Conservation (phyloP, 1,139 yeast species). For the Yamadazyma songkhlaensis region DNA sequence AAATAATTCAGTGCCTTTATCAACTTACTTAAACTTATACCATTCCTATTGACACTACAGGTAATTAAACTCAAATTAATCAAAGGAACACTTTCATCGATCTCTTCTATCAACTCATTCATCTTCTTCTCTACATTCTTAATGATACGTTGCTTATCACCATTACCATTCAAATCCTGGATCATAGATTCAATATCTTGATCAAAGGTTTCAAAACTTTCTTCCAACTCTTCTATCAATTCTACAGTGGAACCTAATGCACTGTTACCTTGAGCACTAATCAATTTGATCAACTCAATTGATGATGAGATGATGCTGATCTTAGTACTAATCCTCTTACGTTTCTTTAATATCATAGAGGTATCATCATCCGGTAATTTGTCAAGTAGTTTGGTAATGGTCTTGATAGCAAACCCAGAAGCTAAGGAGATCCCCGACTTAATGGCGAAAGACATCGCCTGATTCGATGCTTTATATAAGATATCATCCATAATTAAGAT, state of each 20-base stretch:
- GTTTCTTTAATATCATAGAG: slow-evolving; percentile 36
- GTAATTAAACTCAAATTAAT: slow-evolving; percentile 67
- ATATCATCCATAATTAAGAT: slow-evolving; percentile 37
- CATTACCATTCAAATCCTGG: slow-evolving; percentile 16
- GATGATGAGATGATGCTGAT: slow-evolving; percentile 66
- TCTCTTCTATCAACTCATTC: slow-evolving; percentile 44
- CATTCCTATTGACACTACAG: slow-evolving; percentile 60
- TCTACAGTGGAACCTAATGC: slow-evolving; percentile 56
- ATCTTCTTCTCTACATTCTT: slow-evolving; percentile 50
- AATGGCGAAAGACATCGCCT: slow-evolving; percentile 78
- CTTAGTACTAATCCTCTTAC: slow-evolving; percentile 53
- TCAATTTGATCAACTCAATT: slow-evolving; percentile 64
- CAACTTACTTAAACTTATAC: slow-evolving; percentile 28
- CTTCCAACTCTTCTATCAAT: slow-evolving; percentile 54
- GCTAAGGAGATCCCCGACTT: slow-evolving; percentile 76
- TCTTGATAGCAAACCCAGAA: slow-evolving; percentile 70
- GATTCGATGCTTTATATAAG: slow-evolving; percentile 63
- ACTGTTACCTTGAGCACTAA: slow-evolving; percentile 73
- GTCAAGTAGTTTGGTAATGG: slow-evolving; percentile 57
- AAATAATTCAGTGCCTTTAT: slow-evolving; percentile 61
- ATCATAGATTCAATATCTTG: slow-evolving; percentile 37
- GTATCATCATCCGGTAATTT: slow-evolving; percentile 61
- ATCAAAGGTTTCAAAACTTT: slow-evolving; percentile 61
- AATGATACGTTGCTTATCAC: slow-evolving; percentile 31
- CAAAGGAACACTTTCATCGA: slow-evolving; percentile 71